These are phyloP conservation scores for Ulmus americana DNA, from an alignment of 331 rosid species.

Conservation along the genomic window DNA sequence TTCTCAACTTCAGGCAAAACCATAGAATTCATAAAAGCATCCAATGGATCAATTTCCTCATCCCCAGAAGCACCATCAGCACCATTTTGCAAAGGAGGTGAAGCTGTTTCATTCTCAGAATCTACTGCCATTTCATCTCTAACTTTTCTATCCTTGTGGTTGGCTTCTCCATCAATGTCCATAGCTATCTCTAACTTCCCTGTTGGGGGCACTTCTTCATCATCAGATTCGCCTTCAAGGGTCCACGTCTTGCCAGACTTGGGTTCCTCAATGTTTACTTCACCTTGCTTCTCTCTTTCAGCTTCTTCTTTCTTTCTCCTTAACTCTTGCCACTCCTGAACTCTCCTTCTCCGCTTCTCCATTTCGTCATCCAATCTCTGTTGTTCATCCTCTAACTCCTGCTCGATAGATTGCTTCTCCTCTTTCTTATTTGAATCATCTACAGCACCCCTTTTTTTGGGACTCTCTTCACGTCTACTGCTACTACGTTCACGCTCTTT, in stretches of 20 bases:
- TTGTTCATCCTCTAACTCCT: constrained; percentile 77
- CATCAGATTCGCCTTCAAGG: constrained; percentile 90
- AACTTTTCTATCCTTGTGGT: constrained; percentile 32
- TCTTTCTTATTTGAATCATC: constrained; percentile 45
- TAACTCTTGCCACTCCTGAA: constrained; percentile 86
- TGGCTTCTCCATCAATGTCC: constrained; percentile 47
- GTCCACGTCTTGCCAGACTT: constrained; percentile 73
- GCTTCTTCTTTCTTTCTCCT: constrained; percentile 77
- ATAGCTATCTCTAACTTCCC: constrained; percentile 41
- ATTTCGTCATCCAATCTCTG: constrained; percentile 77
- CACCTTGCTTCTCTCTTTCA: constrained; percentile 65
- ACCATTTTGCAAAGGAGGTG: constrained; percentile 35
- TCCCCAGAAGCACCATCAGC: constrained; percentile 36
- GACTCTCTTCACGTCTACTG: constrained; percentile 50
- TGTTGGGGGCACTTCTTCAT: constrained; percentile 52
- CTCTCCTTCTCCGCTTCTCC: constrained; percentile 91
- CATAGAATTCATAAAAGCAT: constrained; percentile 84
- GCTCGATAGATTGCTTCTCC: constrained; percentile 45
- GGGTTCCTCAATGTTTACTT: constrained; percentile 48
- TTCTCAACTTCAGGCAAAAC: constrained; percentile 73
- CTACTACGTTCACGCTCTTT: constrained; percentile 43
- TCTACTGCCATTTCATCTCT: constrained; percentile 31
- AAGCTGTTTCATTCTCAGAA: constrained; percentile 33
- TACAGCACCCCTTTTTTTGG: constrained; percentile 42
- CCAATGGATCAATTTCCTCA: constrained; percentile 73